These are phyloP conservation scores for Trapa bicornis DNA, from an alignment of 345 rosid genomes.

Conservation along the genomic window DNA sequence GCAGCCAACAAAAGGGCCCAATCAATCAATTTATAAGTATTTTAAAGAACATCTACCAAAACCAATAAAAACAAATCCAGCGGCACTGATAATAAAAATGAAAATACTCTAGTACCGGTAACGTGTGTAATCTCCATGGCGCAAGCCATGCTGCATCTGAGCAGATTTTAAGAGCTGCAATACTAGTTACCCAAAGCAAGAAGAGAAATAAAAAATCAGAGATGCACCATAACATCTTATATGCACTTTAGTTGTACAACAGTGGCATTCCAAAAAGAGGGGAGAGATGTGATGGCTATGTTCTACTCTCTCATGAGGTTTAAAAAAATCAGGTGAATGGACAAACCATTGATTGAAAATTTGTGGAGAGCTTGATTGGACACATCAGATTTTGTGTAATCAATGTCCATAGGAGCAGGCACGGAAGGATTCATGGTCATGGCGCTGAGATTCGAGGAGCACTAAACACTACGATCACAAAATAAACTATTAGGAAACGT, in stretches of 20 bases:
- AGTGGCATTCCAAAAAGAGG: neutral
- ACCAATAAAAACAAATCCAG: neutral
- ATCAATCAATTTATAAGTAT: neutral
- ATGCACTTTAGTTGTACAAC: neutral
- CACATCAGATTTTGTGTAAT: neutral
- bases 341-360: slow-evolving; percentile 43
- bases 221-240: neutral
- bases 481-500: too few relatives aligned
- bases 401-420: neutral
- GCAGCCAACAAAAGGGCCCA: neutral
- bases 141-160: slow-evolving; percentile 96
- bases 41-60: neutral
- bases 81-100: neutral
- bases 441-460: too few relatives aligned
- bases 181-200: slow-evolving; percentile 25
- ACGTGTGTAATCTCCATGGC: slow-evolving; percentile 87
- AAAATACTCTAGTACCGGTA: slow-evolving; percentile 42
- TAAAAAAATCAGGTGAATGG: slow-evolving; percentile 1
- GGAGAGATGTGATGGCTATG: too few relatives aligned
- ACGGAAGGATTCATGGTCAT: too few relatives aligned
- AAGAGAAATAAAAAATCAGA: neutral
- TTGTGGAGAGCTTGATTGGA: neutral
- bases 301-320: neutral
- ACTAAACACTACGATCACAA: too few relatives aligned
- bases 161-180: slow-evolving; percentile 81